Evolutionary conservation across 768 basidiomycete species (phyloP), one percentile per base, ranked within the genome.

Genomic region (Chlorophyllum brunneum): DNA sequence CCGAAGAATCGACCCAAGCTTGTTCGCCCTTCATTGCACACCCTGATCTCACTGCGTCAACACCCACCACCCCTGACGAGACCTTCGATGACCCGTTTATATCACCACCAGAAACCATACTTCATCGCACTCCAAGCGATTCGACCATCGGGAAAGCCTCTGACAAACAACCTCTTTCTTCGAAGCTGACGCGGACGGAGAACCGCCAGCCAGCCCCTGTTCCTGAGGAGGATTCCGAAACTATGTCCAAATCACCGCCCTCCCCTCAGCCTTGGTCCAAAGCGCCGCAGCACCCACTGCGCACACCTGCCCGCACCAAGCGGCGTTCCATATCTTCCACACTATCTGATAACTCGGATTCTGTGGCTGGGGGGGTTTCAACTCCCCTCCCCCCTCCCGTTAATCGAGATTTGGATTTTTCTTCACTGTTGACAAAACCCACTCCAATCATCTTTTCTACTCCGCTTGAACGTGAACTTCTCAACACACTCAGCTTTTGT

Each of bases 271-370:
- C 33, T 48, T 58, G 63, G 15, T 65, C 66, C 16, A 76, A 73
- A 51, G 65, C 74, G 11, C 80, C 90, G 23, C 83, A 86, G 0
- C 72, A 80, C 57, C 83, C 92, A 3, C 72, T 83, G 20, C 88
- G 95, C 9, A 99, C 95, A 0, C 95, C 95, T 3, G 92, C 86
- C 3, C 83, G 95, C 9, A 98, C 95, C 2, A 99, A 99, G 65
- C 86, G 95, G 3, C 88, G 95, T 20, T 97, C 94, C 2, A 87
- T 98, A 4, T 95, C 94, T 1, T 95, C 93, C 2, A 86, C 84
- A 5, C 72, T 92, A 54, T 88, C 88, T 27, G 83, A 86, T 45
- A 72, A 78, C 8, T 71, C 71, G 8, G 79, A 82, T 0, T 76
- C 79, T 1, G 69, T 70, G 0, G 64, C 66, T 3, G 82, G 85